Evolutionary conservation across 179 eudicot genomes (phyloP), one percentile per base, ranked within the genome.

Genomic region (Spinacia oleracea): DNA sequence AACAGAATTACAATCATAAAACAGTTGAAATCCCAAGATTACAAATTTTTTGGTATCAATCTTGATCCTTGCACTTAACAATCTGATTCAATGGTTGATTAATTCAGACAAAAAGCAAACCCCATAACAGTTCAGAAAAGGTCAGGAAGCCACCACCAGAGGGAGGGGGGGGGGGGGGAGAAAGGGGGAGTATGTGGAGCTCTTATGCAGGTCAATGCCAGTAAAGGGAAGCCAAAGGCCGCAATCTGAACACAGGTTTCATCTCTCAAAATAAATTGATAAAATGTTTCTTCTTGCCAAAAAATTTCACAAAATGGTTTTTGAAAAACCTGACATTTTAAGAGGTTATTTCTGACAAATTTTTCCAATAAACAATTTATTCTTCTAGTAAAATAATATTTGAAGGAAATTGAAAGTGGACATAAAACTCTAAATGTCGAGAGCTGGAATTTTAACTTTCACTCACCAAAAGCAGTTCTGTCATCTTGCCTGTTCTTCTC

Each of bases 401-500:
- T 20, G 12, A 50, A 72, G 25, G 46, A 43, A 9, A 27, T 15
- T 6, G 62, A n/a, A 78, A 79, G 40, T 21, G 45, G 20, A 9
- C 14, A 46, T 15, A 43, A 38, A 38, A 25, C 7, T 25, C 38
- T 23, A 20, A 48, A 51, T 35, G 65, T 53, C 0, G 27, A 78
- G 2, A 32, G n/a, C 63, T 45, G 14, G 10, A 59, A 32, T 29
- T 20, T 59, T 29, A 29, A 70, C 18, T 79, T 56, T 56, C n/a
- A 75, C 84, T 87, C 86, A 96, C 99, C 94, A 93, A 71, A 34
- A 84, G 77, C 74, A 95, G 86, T 83, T 95, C 98, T 45, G 97
- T 90, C 98, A 95, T 93, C 82, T 92, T 89, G 73, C 99, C 98
- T 40, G 89, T 80, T 78, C 86, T 85, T 72, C 81, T 85, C 74